Evolutionary conservation across 805 yeast species (phyloP), one percentile per base, ranked within the genome.

Genomic region (Nakazawaea ambrosiae): DNA sequence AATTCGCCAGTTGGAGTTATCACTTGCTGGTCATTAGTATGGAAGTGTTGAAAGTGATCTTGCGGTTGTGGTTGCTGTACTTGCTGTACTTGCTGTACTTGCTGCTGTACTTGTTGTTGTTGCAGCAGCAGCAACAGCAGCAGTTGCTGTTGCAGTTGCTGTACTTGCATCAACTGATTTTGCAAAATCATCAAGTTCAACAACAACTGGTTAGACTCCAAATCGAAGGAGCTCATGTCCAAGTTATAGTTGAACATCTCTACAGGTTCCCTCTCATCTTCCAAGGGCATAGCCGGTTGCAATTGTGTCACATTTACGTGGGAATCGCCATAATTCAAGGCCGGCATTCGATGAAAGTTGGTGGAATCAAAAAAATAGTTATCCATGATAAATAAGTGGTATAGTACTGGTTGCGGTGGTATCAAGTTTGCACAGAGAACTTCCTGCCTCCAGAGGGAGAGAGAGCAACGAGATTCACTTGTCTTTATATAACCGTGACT

Each of bases 101-200:
- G 24, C 10, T 22, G 24, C 10, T 22, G 24, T 7, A 22, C 7
- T 10, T 22, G 24, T 22, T 22, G 24, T 7, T 22, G 10, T 22
- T 22, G 24, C 24, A 10, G 24, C 24, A 10, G 10, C 24, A 22
- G 24, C 24, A 26, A 20, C 17, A 37, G 15, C 22, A 10, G 36
- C 15, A 16, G 4, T 4, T 37, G 34, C 9, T 5, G 20, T 11
- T n/a, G 22, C 19, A 30, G n/a, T 8, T 31, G 31, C 18, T 32
- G 36, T 3, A 17, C 5, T 37, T 37, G 40, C 6, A 31, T 20
- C 10, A 27, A 18, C 11, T 32, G 40, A 24, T 37, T 37, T 28
- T 37, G 40, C 4, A 32, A 27, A 20, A 37, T 27, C 24, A 37
- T 11, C 18, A 37, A 6, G 16, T 37, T 37, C 25, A 32, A 27